phyloP scores from a whole-genome alignment of 2,329 filamentous ascomycete species.

The Venturia nashicola region DNA sequence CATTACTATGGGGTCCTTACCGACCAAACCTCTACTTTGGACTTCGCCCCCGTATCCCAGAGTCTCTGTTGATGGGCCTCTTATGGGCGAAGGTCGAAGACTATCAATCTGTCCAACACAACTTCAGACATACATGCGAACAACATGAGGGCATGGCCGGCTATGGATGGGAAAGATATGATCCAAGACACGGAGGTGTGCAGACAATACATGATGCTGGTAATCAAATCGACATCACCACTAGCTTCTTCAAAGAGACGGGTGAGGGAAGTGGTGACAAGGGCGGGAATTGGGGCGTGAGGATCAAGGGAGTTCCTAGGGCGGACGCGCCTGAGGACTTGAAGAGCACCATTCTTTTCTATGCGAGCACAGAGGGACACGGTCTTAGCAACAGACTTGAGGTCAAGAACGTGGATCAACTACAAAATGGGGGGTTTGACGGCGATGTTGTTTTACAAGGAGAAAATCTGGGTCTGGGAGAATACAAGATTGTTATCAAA shows the following conservation, averaged over 20 bases:
- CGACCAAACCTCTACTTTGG: slow-evolving; percentile 84
- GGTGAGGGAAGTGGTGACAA: slow-evolving; percentile 41
- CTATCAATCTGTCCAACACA: slow-evolving; percentile 56
- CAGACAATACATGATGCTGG: slow-evolving; percentile 79
- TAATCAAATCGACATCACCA: slow-evolving; percentile 79
- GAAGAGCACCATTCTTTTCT: slow-evolving; percentile 71
- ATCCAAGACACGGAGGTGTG: slow-evolving; percentile 69
- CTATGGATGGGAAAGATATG: slow-evolving; percentile 96
- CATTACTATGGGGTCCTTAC: slow-evolving; percentile 84
- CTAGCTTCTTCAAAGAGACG: slow-evolving; percentile 75
- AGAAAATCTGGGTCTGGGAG: slow-evolving; percentile 55
- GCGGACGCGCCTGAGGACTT: slow-evolving; percentile 50
- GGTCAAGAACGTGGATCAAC: slow-evolving; percentile 45
- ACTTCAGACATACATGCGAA: slow-evolving; percentile 84
- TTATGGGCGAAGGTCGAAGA: slow-evolving; percentile 76
- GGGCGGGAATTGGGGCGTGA: slow-evolving; percentile 80
- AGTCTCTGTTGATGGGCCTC: slow-evolving; percentile 64
- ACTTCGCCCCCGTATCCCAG: slow-evolving; percentile 61
- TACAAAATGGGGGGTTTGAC: slow-evolving; percentile 31
- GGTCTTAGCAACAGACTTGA: slow-evolving; percentile 25
- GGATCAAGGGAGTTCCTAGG: slow-evolving; percentile 67
- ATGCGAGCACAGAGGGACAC: slow-evolving; percentile 65
- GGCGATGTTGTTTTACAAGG: slow-evolving; percentile 58
- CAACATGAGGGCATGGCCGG: slow-evolving; percentile 85
- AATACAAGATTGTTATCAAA: slow-evolving; percentile 63